These are phyloP conservation scores for Quercus lobata DNA, from an alignment of 331 rosid species.

Conservation along the genomic window DNA sequence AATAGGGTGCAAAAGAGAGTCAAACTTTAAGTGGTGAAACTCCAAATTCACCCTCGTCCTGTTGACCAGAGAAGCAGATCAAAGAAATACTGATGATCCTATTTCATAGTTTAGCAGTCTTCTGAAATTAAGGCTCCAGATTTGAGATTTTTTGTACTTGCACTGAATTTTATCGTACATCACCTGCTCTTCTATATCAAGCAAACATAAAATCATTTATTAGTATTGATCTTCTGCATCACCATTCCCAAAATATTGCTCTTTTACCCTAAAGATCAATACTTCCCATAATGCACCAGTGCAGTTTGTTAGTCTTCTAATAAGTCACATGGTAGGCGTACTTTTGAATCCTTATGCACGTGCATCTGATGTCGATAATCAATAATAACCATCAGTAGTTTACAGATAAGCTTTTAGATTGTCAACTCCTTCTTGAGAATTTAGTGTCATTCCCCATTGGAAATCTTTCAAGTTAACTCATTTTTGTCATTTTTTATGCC, in stretches of 20 bases:
- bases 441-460: neutral
- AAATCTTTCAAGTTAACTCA: neutral
- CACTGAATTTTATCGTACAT: neutral
- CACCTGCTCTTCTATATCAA: neutral
- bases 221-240: neutral
- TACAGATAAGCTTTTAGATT: neutral
- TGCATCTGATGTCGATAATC: neutral
- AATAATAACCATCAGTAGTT: neutral
- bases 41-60: neutral
- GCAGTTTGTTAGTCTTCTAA: neutral
- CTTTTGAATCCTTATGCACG: neutral
- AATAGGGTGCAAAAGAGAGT: no score
- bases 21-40: neutral
- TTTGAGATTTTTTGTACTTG: neutral
- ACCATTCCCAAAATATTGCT: neutral
- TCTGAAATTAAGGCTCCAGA: neutral
- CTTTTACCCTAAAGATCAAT: neutral
- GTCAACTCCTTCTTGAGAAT: neutral
- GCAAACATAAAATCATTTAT: neutral
- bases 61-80: neutral
- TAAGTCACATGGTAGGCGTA: neutral
- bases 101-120: neutral
- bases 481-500: constrained; percentile 5
- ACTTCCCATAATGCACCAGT: neutral
- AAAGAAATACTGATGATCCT: neutral